phyloP scores from a whole-genome alignment of 805 yeast genomes.

The Candida khao-thaluensis region DNA sequence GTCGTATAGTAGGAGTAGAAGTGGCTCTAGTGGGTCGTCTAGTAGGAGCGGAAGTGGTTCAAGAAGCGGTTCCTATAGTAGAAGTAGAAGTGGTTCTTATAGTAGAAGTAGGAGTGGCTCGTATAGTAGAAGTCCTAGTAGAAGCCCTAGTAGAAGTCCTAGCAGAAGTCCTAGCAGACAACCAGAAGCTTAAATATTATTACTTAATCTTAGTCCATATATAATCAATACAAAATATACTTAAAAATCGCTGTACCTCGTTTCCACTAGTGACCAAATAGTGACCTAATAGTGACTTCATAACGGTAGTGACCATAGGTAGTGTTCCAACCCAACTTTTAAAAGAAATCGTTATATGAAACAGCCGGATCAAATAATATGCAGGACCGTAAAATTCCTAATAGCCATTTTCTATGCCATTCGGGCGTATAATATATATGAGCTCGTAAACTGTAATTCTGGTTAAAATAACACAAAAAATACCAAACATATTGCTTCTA shows the following conservation, averaged over 20 bases:
- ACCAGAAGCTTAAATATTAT: too few relatives aligned
- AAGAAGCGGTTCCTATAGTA: slow-evolving; percentile 14
- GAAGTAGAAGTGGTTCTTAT: slow-evolving; percentile 5
- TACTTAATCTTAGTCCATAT: too few relatives aligned
- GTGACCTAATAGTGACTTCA: too few relatives aligned
- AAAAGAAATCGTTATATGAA: too few relatives aligned
- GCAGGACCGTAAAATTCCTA: slow-evolving; percentile 5
- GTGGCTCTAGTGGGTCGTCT: slow-evolving; percentile 16
- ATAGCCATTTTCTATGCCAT: slow-evolving; percentile 1
- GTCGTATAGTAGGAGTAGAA: slow-evolving; percentile 16
- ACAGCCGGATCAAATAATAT: slow-evolving; percentile 1
- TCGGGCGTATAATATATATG: neutral
- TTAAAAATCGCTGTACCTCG: too few relatives aligned
- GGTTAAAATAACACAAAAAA: too few relatives aligned
- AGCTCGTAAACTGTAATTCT: too few relatives aligned
- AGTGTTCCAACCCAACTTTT: too few relatives aligned
- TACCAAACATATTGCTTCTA: too few relatives aligned
- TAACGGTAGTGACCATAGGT: too few relatives aligned
- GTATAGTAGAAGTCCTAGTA: slow-evolving; percentile 11
- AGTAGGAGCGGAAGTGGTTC: slow-evolving; percentile 16
- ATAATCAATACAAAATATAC: too few relatives aligned
- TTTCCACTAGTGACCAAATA: too few relatives aligned
- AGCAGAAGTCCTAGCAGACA: slow-evolving; percentile 1
- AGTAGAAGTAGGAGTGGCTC: slow-evolving; percentile 3
- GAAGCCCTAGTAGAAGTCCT: slow-evolving; percentile 4